Evolutionary conservation across 2,329 filamentous ascomycete genomes (phyloP), one percentile per base, ranked within the genome.

Genomic region (Aspergillus novofumigatus): DNA sequence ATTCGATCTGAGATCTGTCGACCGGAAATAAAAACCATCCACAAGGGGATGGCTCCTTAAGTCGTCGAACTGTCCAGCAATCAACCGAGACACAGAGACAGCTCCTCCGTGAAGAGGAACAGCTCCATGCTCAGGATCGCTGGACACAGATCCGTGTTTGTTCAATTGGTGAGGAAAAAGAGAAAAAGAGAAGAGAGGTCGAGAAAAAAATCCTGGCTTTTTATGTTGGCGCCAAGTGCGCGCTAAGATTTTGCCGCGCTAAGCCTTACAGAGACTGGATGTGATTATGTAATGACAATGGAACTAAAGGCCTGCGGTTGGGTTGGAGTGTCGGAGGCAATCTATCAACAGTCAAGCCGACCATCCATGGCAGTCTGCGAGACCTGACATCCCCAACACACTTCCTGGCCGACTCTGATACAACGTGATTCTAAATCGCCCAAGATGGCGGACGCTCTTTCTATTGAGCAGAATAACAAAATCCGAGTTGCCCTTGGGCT

Each of bases 401-500:
- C 20, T 56, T 38, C 32, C 54, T 21, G 44, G 26, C 51, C 48
- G 45, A 41, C 21, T 20, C 28, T 21, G 26, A 41, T 25, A 41
- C 26, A 25, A 11, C 21, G 17, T 52, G 42, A 42, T 21, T 41
- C 29, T 44, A 26, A 54, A 49, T 55, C 59, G 56, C 58, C 60
- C 65, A 75, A 60, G 32, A 80, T 80, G 77, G 71, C 78, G 59
- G 78, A 80, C 69, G 72, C 86, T 66, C 85, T 90, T 48, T 88
- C 89, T 28, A 92, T 97, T 70, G 90, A 95, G 75, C 92, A 97
- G 81, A 91, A 91, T 64, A 97, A 97, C 79, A 90, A 92, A 71
- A 88, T 97, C 69, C 91, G 93, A 68, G 82, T 88, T 67, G 91
- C 91, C 51, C 86, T 97, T 78, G 93, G 93, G 69, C 86, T 97